Evolutionary conservation across 2,329 filamentous ascomycete species (phyloP), one percentile per base, ranked within the genome.

Genomic region (Gyromitra esculenta): DNA sequence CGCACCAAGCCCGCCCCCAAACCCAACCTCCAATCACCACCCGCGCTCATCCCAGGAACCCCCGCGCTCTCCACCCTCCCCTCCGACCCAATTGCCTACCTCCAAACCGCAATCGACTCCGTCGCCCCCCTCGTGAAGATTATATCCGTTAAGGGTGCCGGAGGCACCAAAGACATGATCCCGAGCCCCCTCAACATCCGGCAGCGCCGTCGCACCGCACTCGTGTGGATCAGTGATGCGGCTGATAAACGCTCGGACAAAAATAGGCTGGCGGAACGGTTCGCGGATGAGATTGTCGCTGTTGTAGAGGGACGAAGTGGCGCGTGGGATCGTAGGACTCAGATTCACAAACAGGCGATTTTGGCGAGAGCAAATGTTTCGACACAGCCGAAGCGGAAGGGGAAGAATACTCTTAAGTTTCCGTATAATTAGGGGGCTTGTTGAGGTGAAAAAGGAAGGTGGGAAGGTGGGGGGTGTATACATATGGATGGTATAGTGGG

Each of bases 81-180:
- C 1, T 89, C 97, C 41, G 92, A 97, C 84, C 96, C 96, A 0
- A 87, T 96, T 70, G 88, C 92, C 70, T 99, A 98, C 85, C 90
- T 99, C 62, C 93, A 91, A 11, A 87, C 96, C 41, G 94, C 94
- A 41, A 90, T 99, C 81, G 96, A 99, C 86, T 96, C 93, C 8
- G 91, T 99, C 31, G 93, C 94, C 0, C 96, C 96, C 8, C 88
- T 99, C 15, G 86, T 99, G 82, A 91, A 91, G 80, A 90, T 99
- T 82, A 89, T 90, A 70, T 88, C 88, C 77, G 88, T 93, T 81
- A 89, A 89, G 81, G 94, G 93, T 80, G 89, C 92, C 45, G 96
- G 96, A 86, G 96, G 96, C 84, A 88, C 89, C 45, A 89, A 93
- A 11, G 88, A 97, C 75, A 93, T 95, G 72, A 88, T 97, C 45